Conservation (phyloP, 176 grass and related monocot species). For the Juncus effusus region DNA sequence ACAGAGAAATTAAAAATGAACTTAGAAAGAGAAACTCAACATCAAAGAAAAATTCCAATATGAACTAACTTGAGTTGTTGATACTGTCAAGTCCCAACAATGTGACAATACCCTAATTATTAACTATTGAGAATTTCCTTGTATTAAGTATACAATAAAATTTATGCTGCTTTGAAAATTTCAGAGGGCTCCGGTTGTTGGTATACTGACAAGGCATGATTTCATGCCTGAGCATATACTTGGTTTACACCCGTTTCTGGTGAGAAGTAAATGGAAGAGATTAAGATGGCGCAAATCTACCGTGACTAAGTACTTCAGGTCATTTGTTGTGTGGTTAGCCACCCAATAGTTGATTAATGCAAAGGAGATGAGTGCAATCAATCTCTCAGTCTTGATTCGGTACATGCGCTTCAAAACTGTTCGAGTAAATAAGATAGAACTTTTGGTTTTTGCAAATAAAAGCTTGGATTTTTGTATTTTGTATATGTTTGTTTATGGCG, state of each 20-base stretch:
- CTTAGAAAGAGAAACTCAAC: too few relatives aligned
- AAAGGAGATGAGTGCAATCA: not conserved
- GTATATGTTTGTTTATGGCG: too few relatives aligned
- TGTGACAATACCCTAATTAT: too few relatives aligned
- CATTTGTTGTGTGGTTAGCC: slow-evolving; percentile 39
- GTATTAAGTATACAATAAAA: too few relatives aligned
- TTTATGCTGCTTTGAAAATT: not conserved
- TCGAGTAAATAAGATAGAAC: too few relatives aligned
- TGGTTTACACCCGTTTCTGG: slow-evolving; percentile 52
- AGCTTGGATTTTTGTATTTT: too few relatives aligned
- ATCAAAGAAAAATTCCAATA: too few relatives aligned
- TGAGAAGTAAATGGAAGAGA: slow-evolving; percentile 61
- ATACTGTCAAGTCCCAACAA: too few relatives aligned
- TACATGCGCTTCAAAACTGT: not conserved
- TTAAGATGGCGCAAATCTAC: slow-evolving; percentile 51
- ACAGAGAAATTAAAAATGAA: too few relatives aligned
- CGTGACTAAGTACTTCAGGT: slow-evolving; percentile 48
- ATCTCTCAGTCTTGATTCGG: not conserved
- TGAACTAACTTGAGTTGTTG: too few relatives aligned
- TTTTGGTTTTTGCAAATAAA: too few relatives aligned
- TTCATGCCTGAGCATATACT: slow-evolving; percentile 94
- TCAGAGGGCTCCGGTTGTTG: slow-evolving; percentile 76
- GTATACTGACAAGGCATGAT: slow-evolving; percentile 90
- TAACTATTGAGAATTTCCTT: too few relatives aligned
- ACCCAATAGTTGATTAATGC: slow-evolving; percentile 26